phyloP scores from a whole-genome alignment of 352 stramenopile genomes.

The Pythium myriotylum region DNA sequence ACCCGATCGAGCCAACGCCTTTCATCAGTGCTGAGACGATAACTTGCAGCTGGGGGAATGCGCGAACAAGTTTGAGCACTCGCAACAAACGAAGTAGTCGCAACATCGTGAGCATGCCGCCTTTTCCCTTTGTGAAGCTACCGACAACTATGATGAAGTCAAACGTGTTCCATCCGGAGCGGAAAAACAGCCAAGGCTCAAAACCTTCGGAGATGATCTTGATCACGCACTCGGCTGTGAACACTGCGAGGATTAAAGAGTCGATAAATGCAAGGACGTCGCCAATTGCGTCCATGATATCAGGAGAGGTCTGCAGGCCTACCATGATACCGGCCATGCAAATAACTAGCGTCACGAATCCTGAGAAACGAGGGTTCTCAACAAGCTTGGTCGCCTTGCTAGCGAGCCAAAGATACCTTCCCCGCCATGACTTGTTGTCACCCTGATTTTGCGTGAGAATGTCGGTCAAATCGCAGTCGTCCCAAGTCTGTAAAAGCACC shows the following conservation, averaged over 20 bases:
- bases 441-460: constrained; percentile 56
- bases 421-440: constrained; percentile 50
- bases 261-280: constrained; percentile 53
- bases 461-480: constrained; percentile 72
- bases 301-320: constrained; percentile 70
- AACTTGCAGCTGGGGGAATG: constrained; percentile 87
- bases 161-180: constrained; percentile 78
- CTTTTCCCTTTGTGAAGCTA: constrained; percentile 63
- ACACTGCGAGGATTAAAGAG: constrained; percentile 69
- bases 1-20: constrained; percentile 84
- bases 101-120: constrained; percentile 84
- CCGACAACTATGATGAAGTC: constrained; percentile 87
- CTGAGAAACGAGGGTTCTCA: constrained; percentile 56
- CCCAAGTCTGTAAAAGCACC: constrained; percentile 75
- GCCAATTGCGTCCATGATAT: constrained; percentile 53
- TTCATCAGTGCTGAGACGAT: constrained; percentile 91
- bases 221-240: constrained; percentile 74
- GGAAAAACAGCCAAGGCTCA: constrained; percentile 80
- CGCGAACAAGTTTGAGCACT: constrained; percentile 87
- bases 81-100: constrained; percentile 79
- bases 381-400: constrained; percentile 48
- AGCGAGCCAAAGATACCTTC: constrained; percentile 51
- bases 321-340: constrained; percentile 76
- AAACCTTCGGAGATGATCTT: constrained; percentile 81
- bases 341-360: constrained; percentile 83